phyloP scores from a whole-genome alignment of 495 filamentous ascomycete species.

The Evansstolkia leycettana region DNA sequence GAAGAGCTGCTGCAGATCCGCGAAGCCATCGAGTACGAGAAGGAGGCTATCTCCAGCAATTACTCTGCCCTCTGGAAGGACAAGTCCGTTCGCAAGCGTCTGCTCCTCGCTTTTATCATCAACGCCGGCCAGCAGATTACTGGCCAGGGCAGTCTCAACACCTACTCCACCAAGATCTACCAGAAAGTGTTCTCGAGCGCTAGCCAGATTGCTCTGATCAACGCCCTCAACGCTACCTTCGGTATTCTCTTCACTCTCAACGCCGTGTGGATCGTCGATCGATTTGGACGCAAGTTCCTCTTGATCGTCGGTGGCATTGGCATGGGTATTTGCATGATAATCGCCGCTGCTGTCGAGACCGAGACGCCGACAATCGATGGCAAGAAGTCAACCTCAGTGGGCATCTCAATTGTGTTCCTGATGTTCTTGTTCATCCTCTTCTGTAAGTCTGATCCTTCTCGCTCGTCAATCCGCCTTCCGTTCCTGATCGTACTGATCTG shows the following conservation, averaged over 20 bases:
- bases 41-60: constrained; percentile 42
- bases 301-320: constrained; percentile 56
- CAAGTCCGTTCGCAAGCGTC: constrained; percentile 44
- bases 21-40: constrained; percentile 50
- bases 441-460: constrained; percentile 25
- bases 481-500: no score
- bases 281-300: constrained; percentile 55
- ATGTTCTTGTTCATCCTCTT: constrained; percentile 56
- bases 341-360: constrained; percentile 52
- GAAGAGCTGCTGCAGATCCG: constrained; percentile 43
- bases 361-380: constrained; percentile 38
- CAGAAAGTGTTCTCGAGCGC: constrained; percentile 44
- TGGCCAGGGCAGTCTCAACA: constrained; percentile 50
- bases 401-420: constrained; percentile 50
- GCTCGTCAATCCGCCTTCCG: background rate
- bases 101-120: constrained; percentile 40
- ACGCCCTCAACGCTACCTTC: constrained; percentile 59
- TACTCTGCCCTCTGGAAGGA: constrained; percentile 50
- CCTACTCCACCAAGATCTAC: constrained; percentile 52
- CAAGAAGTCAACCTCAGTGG: constrained; percentile 42
- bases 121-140: constrained; percentile 52
- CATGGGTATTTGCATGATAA: constrained; percentile 59
- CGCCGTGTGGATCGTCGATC: constrained; percentile 58
- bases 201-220: constrained; percentile 52
- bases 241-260: constrained; percentile 53